Base-by-base conservation (phyloP, 2,329 filamentous ascomycete species). In the Seiridium unicorne region DNA sequence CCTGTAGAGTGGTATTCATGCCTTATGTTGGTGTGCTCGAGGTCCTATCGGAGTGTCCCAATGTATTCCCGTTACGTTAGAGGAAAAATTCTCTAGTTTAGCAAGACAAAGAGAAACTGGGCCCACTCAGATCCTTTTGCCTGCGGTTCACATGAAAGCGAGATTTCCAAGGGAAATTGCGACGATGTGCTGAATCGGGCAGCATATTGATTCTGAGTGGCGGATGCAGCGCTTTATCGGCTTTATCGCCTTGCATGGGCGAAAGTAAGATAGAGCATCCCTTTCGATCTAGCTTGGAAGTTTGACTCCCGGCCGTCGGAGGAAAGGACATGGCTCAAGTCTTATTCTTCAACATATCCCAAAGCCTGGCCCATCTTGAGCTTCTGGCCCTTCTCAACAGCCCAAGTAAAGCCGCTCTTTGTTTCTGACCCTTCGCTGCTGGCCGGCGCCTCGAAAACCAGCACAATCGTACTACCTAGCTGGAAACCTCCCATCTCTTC, bases 401-500 rank as follows among this genome's bases (percentile, higher is more conserved):
- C 83, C 94, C 95, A 99, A 62, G 82, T 85, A 85, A 92, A 98
- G 0, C 93, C 93, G 11, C 84, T 85, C 60, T 81, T 85, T n/a
- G 18, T 31, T 3, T 51, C 55, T 11, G 34, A 11, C 58, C 83
- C 77, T 56, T 82, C 78, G 73, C 84, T 87, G 1, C 87, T 84
- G 58, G 88, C 86, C 0, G 95, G 95, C 10, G 95, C 95, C 77
- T 99, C 96, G 72, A 99, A 99, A 0, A 99, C 93, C 57, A 99
- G 81, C 44, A 99, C 95, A 66, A 99, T 89, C 1, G 94, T 97
- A 73, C 92, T 97, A 26, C 95, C 95, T 3, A 99, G 82, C 79
- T 96, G 92, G 78, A 99, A 99, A 0, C 95, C 96, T 58, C 95
- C 95, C 93, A 99, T 98, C 76, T 99, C 95, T 72, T 98, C 94